Evolutionary conservation across 768 basidiomycete genomes (phyloP), one percentile per base, ranked within the genome.

Genomic region (Macrolepiota fuliginosa): DNA sequence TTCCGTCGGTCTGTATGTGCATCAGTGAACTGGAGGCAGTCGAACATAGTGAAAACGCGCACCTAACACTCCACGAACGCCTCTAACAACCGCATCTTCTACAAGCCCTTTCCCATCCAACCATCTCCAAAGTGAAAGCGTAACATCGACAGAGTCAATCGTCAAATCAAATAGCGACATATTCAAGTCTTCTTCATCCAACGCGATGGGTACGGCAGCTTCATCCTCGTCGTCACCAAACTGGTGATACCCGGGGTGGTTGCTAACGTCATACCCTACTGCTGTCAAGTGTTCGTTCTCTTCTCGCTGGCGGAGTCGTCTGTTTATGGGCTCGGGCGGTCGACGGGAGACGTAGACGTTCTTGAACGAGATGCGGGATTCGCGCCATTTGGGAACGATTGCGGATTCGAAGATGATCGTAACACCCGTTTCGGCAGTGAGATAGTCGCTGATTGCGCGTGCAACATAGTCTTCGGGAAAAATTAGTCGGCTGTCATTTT

Each of bases 321-420:
- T 39, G 13, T 64, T 57, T 9, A 68, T 32, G 4, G 67, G 64
- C 10, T 71, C 62, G 32, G 67, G 63, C 2, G 92, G 90, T 4
- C 94, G 83, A 10, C 94, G 88, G 24, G 94, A 96, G 50, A 99
- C 81, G 68, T 92, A 98, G 47, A 98, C 96, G 66, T 98, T 97
- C 72, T 94, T 94, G 83, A 99, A 96, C 0, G 95, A 95, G 57
- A 99, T 89, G 13, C 90, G 89, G 10, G 94, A 96, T 68, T 96
- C 93, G 64, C 94, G 92, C 94, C 96, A 97, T 72, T 94, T 95
- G 2, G 97, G 96, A 10, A 98, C 96, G 67, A 98, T 96, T 32
- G 97, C 97, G 4, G 92, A 94, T 74, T 99, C 97, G 72, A 98
- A 98, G 56, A 96, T 91, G 66, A 99, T 88, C 13, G 88, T 95